These are phyloP conservation scores for Clavariopsis aquatica DNA, from an alignment of 495 filamentous ascomycete species.

Conservation along the genomic window DNA sequence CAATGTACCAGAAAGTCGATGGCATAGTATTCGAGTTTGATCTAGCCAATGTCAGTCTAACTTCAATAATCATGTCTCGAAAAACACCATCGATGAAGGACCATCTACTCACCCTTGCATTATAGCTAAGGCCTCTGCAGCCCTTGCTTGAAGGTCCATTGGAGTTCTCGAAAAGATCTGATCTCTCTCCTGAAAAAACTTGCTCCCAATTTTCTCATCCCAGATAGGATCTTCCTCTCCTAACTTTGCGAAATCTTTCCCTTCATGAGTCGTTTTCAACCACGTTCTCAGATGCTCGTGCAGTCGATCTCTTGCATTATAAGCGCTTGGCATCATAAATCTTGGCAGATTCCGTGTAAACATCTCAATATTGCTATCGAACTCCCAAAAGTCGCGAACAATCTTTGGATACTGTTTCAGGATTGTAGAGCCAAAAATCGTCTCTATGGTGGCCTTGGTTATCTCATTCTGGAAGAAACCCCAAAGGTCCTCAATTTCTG, in stretches of 20 bases:
- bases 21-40: slow-evolving; percentile 15
- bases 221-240: not conserved
- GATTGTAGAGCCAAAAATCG: slow-evolving; percentile 7
- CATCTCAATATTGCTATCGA: slow-evolving; percentile 14
- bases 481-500: slow-evolving; percentile 20
- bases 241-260: slow-evolving; percentile 3
- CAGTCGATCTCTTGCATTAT: slow-evolving; percentile 2
- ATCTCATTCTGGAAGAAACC: slow-evolving; percentile 20
- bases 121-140: slow-evolving; percentile 5
- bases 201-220: not conserved
- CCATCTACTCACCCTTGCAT: slow-evolving; percentile 17
- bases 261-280: slow-evolving; percentile 1
- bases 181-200: slow-evolving; percentile 15
- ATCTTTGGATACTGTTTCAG: slow-evolving; percentile 8
- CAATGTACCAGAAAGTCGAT: slow-evolving; percentile 10
- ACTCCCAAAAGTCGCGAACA: slow-evolving; percentile 14
- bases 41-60: not conserved
- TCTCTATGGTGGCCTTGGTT: slow-evolving; percentile 4
- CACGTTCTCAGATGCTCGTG: not conserved
- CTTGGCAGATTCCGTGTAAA: not conserved
- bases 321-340: slow-evolving; percentile 13
- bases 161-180: not conserved
- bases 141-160: slow-evolving; percentile 8
- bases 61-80: not conserved
- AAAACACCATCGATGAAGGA: not conserved